phyloP scores from a whole-genome alignment of 2,329 filamentous ascomycete genomes.

The Xylaria sp. region DNA sequence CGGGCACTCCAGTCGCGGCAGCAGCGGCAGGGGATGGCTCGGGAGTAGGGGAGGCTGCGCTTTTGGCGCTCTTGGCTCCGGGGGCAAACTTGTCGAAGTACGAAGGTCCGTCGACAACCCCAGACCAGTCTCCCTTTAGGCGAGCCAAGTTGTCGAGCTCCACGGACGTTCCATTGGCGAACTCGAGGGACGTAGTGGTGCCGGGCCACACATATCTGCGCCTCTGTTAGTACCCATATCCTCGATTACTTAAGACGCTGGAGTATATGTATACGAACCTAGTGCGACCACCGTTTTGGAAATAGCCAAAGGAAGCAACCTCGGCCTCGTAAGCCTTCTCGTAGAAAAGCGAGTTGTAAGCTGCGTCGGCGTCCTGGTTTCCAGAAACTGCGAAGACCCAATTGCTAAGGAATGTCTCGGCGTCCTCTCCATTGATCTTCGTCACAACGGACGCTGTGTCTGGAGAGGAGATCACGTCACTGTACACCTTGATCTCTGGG shows the following conservation, averaged over 20 bases:
- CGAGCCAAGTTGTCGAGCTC: constrained; percentile 51
- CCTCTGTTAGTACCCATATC: constrained; percentile 9
- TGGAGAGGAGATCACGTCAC: constrained; percentile 50
- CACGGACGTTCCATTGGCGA: constrained; percentile 54
- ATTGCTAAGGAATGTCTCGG: constrained; percentile 45
- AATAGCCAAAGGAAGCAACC: constrained; percentile 52
- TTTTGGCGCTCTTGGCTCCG: constrained; percentile 35
- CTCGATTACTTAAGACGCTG: background rate
- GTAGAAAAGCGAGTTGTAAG: constrained; percentile 57
- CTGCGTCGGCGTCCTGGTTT: constrained; percentile 55
- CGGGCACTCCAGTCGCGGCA: constrained; percentile 34
- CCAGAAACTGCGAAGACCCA: constrained; percentile 49
- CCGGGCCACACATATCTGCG: constrained; percentile 54
- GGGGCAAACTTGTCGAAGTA: constrained; percentile 48
- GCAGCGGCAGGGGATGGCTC: constrained; percentile 23
- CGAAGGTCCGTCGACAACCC: constrained; percentile 49
- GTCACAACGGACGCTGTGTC: constrained; percentile 47
- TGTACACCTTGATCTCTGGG: constrained; percentile 49
- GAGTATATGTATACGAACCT: constrained; percentile 37
- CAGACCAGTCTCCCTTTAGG: constrained; percentile 51
- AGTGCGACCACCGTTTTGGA: constrained; percentile 51
- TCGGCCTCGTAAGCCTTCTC: constrained; percentile 48
- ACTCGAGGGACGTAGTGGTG: constrained; percentile 53
- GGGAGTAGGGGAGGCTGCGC: constrained; percentile 35
- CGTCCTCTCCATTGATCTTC: constrained; percentile 49